These are phyloP conservation scores for Leccinum olivaceopallidum DNA, from an alignment of 768 basidiomycete genomes.

Conservation along the genomic window DNA sequence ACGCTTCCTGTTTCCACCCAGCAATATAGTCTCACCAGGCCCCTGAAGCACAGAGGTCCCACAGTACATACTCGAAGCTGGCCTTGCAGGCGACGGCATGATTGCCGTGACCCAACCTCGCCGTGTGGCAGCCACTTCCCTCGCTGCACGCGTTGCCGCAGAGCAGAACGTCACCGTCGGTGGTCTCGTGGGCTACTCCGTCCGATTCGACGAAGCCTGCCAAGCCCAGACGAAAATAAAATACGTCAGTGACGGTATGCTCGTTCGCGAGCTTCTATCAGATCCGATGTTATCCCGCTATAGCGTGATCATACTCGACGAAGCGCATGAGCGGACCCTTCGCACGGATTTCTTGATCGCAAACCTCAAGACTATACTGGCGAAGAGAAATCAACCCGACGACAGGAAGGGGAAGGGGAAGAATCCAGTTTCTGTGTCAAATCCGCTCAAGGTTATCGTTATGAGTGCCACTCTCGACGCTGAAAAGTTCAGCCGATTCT, in stretches of 20 bases:
- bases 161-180: slow-evolving; percentile 80
- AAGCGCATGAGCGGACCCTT: slow-evolving; percentile 95
- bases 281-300: slow-evolving; percentile 79
- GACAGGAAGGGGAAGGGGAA: slow-evolving; percentile 50
- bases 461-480: slow-evolving; percentile 99
- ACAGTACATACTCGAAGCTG: slow-evolving; percentile 89
- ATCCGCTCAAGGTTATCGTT: slow-evolving; percentile 86
- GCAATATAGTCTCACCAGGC: slow-evolving; percentile 19
- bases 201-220: slow-evolving; percentile 89
- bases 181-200: slow-evolving; percentile 85
- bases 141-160: slow-evolving; percentile 86
- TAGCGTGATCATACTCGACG: slow-evolving; percentile 89
- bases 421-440: slow-evolving; percentile 36
- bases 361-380: slow-evolving; percentile 81
- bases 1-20: background rate
- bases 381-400: slow-evolving; percentile 51
- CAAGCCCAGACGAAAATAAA: slow-evolving; percentile 81
- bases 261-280: slow-evolving; percentile 86
- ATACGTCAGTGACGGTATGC: slow-evolving; percentile 98
- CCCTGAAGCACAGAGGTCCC: slow-evolving; percentile 76
- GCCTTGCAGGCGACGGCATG: slow-evolving; percentile 65
- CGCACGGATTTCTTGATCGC: slow-evolving; percentile 94
- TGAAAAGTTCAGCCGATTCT: slow-evolving; percentile 90
- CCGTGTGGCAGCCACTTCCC: slow-evolving; percentile 90
- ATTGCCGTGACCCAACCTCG: slow-evolving; percentile 96